Evolutionary conservation across 768 basidiomycete genomes (phyloP).

Genomic region (Mycena alexandri): DNA sequence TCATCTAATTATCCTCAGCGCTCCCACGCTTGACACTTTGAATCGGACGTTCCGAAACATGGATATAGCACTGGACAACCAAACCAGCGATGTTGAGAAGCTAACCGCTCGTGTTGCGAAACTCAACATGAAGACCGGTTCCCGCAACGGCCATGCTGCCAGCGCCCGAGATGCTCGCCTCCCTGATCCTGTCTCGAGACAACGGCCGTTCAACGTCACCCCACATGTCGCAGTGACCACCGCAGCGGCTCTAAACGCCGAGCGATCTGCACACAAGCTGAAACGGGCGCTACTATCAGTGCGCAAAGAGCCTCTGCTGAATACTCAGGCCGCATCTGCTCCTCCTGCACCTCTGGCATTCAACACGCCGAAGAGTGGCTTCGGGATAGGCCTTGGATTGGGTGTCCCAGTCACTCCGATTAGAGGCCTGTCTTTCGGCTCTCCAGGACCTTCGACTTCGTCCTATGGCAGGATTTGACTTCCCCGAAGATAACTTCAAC

Average conservation of each 20-base stretch:
- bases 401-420: slow-evolving; percentile 16
- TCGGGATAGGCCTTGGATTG: slow-evolving; percentile 29
- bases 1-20: slow-evolving; percentile 55
- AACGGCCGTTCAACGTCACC: slow-evolving; percentile 60
- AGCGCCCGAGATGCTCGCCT: slow-evolving; percentile 57
- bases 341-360: slow-evolving; percentile 53
- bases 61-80: slow-evolving; percentile 75
- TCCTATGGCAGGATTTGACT: slow-evolving; percentile 42
- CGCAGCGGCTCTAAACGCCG: slow-evolving; percentile 85
- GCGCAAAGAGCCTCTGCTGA: slow-evolving; percentile 76
- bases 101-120: slow-evolving; percentile 67
- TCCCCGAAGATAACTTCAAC: slow-evolving; percentile 59
- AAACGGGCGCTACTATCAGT: slow-evolving; percentile 74
- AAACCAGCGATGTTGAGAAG: slow-evolving; percentile 64
- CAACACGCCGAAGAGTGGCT: slow-evolving; percentile 50
- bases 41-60: slow-evolving; percentile 90
- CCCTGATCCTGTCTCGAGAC: slow-evolving; percentile 51
- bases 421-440: slow-evolving; percentile 14
- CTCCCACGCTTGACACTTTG: slow-evolving; percentile 88
- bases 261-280: slow-evolving; percentile 77
- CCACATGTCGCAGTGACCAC: slow-evolving; percentile 80
- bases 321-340: slow-evolving; percentile 61
- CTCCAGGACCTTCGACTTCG: neutral
- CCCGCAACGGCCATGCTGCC: slow-evolving; percentile 36
- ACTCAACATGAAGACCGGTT: slow-evolving; percentile 53